A percentile compares a stretch with the other conserved stretches of the same genome.
Conservation (phyloP, 2,329 filamentous ascomycete genomes). For the Cordyceps farinosa region DNA sequence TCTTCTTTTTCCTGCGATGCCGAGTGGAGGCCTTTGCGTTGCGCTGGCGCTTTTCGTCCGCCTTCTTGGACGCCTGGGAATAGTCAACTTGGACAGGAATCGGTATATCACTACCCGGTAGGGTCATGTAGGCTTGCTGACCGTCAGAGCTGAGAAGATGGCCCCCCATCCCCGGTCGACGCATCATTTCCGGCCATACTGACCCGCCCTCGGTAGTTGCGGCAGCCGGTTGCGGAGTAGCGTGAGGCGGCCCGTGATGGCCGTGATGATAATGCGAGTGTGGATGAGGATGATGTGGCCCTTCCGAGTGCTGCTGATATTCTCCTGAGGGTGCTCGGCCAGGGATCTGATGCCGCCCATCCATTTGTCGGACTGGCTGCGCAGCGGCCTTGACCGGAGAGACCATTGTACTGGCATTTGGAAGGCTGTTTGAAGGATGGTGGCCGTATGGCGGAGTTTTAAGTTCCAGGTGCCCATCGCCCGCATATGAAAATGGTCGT, state of each 20-base stretch:
- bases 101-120: slow-evolving; percentile 36
- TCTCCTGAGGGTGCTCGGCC: not conserved
- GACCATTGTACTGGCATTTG: not conserved
- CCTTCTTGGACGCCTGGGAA: slow-evolving; percentile 75
- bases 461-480: slow-evolving; percentile 1
- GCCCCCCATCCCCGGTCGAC: slow-evolving; percentile 28
- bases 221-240: slow-evolving; percentile 23
- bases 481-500: slow-evolving; percentile 26
- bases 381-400: not conserved
- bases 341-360: slow-evolving; percentile 3
- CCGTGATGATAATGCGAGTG: slow-evolving; percentile 19
- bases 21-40: slow-evolving; percentile 84
- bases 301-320: not conserved
- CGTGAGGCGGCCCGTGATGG: slow-evolving; percentile 20
- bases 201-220: slow-evolving; percentile 25
- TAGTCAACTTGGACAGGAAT: slow-evolving; percentile 70
- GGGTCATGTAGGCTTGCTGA: slow-evolving; percentile 37
- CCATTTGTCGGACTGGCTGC: slow-evolving; percentile 9
- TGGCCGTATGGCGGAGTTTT: not conserved
- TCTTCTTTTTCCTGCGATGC: slow-evolving; percentile 77
- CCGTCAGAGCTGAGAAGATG: slow-evolving; percentile 30
- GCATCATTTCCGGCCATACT: slow-evolving; percentile 33
- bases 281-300: slow-evolving; percentile 15
- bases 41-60: slow-evolving; percentile 79
- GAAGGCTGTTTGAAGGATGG: slow-evolving; percentile 14